Conservation (phyloP, 2,329 filamentous ascomycete genomes). For the Emergomyces orientalis region DNA sequence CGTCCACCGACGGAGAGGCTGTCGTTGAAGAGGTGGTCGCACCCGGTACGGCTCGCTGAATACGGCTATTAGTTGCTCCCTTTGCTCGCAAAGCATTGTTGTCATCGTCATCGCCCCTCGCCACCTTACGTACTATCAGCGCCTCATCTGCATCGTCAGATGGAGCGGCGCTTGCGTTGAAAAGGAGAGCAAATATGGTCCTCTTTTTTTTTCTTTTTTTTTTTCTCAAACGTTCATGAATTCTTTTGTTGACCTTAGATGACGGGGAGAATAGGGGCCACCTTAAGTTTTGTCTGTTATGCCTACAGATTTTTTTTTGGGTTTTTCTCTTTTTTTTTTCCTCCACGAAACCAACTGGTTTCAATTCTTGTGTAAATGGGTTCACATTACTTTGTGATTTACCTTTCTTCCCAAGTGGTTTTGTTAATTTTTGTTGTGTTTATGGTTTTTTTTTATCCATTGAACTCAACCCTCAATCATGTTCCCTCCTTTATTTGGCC, state of each 20-base stretch:
- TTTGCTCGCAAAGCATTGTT: background rate
- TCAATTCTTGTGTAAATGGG: background rate
- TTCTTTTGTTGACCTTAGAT: too few species aligned
- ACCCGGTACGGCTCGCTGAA: background rate
- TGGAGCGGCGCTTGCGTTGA: background rate
- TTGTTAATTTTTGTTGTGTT: background rate
- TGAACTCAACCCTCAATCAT: background rate
- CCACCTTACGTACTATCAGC: background rate
- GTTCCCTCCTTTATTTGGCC: background rate
- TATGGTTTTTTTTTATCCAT: background rate
- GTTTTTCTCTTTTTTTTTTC: background rate
- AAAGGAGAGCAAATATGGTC: background rate
- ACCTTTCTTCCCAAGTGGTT: background rate
- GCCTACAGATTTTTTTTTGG: too few species aligned
- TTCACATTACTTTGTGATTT: background rate
- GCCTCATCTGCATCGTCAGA: background rate
- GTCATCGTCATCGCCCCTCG: background rate
- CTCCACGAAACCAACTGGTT: background rate
- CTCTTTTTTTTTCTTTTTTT: too few species aligned
- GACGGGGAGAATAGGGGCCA: too few species aligned
- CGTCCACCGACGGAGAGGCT: background rate
- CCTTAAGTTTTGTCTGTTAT: too few species aligned
- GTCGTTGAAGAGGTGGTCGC: background rate
- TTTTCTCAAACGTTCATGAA: too few species aligned
- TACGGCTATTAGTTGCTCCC: background rate